Evolutionary conservation across 2,329 filamentous ascomycete species (phyloP).

Genomic region (Corniculantispora saksenae): DNA sequence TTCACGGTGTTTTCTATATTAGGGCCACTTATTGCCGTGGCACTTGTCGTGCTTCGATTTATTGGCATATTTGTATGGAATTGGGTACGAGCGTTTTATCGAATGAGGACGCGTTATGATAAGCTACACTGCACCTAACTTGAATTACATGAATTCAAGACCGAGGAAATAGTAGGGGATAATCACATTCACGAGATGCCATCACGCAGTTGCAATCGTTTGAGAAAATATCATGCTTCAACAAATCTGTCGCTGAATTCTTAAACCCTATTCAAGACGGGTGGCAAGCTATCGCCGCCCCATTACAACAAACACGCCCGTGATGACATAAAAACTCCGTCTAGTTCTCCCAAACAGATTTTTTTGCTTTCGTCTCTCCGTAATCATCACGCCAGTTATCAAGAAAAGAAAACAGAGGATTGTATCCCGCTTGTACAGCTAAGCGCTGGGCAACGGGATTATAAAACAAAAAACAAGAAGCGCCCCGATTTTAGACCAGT

Average conservation of each 20-base stretch:
- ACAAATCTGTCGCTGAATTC: conserved; percentile 12
- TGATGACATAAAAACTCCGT: background rate
- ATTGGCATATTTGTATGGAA: too few relatives aligned
- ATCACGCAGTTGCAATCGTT: too few relatives aligned
- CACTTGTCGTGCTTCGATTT: too few relatives aligned
- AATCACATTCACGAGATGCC: too few relatives aligned
- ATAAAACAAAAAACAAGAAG: background rate
- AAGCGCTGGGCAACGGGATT: background rate
- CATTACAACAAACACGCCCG: background rate
- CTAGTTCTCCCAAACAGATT: background rate
- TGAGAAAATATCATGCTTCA: background rate
- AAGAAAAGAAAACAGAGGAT: background rate
- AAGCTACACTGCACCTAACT: too few relatives aligned
- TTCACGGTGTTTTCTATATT: too few relatives aligned
- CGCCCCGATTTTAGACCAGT: background rate
- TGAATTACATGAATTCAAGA: too few relatives aligned
- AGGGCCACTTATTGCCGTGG: too few relatives aligned
- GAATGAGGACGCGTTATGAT: too few relatives aligned
- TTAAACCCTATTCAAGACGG: conserved; percentile 10
- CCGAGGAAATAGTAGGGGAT: too few relatives aligned
- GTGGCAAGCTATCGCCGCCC: background rate
- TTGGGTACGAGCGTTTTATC: too few relatives aligned
- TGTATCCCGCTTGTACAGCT: background rate
- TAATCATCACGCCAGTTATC: background rate
- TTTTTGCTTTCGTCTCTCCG: background rate